Percentiles rank a stretch among this genome's conserved stretches.
Evolutionary conservation across 208 protist species (phyloP).

Genomic region (Acanthamoeba royreba): DNA sequence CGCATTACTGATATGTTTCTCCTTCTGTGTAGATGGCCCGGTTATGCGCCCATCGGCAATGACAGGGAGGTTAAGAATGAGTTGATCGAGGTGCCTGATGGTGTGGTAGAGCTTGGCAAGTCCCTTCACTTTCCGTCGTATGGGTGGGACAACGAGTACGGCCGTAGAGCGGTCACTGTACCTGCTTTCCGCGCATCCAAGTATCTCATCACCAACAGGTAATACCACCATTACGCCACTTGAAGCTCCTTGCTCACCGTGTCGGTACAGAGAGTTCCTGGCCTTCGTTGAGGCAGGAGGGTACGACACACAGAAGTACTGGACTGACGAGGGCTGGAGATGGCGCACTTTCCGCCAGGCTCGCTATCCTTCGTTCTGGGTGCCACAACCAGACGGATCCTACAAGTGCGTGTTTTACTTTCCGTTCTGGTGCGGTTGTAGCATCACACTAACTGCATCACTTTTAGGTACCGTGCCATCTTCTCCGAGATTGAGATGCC

Average conservation of each 20-base stretch:
- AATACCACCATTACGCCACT: slow-evolving; percentile 43
- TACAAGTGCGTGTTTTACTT: not conserved
- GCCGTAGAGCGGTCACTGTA: slow-evolving; percentile 81
- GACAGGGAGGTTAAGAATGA: slow-evolving; percentile 77
- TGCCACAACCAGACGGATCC: not conserved
- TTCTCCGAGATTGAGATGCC: slow-evolving; percentile 80
- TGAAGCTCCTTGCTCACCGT: not conserved
- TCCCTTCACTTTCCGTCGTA: not conserved
- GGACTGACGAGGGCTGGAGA: slow-evolving; percentile 95
- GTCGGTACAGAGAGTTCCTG: not conserved
- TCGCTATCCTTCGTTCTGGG: slow-evolving; percentile 91
- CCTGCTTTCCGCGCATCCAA: slow-evolving; percentile 90
- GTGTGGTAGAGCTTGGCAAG: slow-evolving; percentile 82
- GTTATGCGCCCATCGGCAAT: slow-evolving; percentile 67
- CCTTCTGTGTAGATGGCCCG: slow-evolving; percentile 74
- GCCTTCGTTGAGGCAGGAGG: slow-evolving; percentile 88
- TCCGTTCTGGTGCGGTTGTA: slow-evolving; percentile 36
- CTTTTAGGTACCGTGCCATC: not conserved
- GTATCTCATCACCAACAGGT: slow-evolving; percentile 93
- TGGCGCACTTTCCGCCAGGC: slow-evolving; percentile 92
- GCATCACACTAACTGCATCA: not conserved
- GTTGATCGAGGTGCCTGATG: slow-evolving; percentile 81
- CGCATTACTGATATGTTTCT: not conserved
- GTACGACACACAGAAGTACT: slow-evolving; percentile 88
- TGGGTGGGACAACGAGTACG: slow-evolving; percentile 95